These are phyloP conservation scores for Chrysanthemum lavandulifolium DNA, from an alignment of 129 eudicot genomes.

Conservation along the genomic window DNA sequence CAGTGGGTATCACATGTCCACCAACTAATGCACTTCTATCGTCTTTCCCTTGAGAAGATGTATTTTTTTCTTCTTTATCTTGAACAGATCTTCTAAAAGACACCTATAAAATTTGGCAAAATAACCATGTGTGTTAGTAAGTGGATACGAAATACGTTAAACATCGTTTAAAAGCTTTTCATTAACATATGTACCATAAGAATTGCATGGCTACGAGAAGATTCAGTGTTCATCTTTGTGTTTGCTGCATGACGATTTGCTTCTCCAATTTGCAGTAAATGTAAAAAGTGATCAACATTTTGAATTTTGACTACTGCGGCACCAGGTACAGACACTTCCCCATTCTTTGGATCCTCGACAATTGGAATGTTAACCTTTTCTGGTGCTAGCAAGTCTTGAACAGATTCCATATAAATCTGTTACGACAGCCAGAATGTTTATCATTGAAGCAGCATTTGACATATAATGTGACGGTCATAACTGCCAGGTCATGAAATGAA, in stretches of 20 bases:
- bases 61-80: constrained; percentile 47
- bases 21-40: constrained; percentile 33
- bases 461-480: background rate
- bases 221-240: constrained; percentile 92
- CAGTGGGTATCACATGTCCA: constrained; percentile 55
- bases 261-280: constrained; percentile 80
- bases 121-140: background rate
- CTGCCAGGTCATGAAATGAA: no score
- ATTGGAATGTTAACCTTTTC: constrained; percentile 86
- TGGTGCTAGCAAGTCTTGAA: constrained; percentile 97
- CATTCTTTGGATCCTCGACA: constrained; percentile 85
- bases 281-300: constrained; percentile 69
- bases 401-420: constrained; percentile 89
- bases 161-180: background rate
- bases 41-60: constrained; percentile 35
- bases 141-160: background rate
- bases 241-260: constrained; percentile 97
- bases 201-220: constrained; percentile 99
- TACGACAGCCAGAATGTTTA: constrained; percentile 12
- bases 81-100: constrained; percentile 55
- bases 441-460: constrained; percentile 9
- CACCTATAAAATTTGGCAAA: constrained; percentile 43
- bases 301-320: constrained; percentile 64
- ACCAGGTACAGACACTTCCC: constrained; percentile 89
- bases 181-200: constrained; percentile 60